These are phyloP conservation scores for Colletotrichum trifolii DNA, from an alignment of 2,329 filamentous ascomycete genomes.

Conservation along the genomic window DNA sequence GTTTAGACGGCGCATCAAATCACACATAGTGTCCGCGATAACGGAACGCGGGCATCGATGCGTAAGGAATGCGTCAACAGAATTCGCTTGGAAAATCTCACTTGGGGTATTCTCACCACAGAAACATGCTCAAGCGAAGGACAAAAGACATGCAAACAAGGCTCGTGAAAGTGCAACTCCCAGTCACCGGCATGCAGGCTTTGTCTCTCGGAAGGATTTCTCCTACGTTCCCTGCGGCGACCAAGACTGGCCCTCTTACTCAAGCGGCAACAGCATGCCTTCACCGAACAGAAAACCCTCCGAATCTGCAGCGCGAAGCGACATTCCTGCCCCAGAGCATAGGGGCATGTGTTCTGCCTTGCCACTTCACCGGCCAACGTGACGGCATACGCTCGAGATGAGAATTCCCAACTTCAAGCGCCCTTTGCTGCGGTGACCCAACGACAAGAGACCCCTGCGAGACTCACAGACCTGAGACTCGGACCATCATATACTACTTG, in stretches of 20 bases:
- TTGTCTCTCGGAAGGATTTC: constrained; percentile 5
- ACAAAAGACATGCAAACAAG: too few species aligned
- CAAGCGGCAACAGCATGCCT: constrained; percentile 5
- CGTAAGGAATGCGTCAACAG: too few species aligned
- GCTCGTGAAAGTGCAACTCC: too few species aligned
- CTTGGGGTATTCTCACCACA: too few species aligned
- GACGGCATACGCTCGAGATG: neutral
- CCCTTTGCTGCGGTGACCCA: neutral
- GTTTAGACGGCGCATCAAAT: too few species aligned
- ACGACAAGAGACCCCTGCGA: constrained; percentile 6
- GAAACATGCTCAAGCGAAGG: too few species aligned
- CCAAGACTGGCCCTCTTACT: neutral
- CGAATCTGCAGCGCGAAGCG: neutral
- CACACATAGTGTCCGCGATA: too few species aligned
- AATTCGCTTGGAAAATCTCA: too few species aligned
- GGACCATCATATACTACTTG: neutral
- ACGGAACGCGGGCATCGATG: too few species aligned
- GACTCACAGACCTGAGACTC: constrained; percentile 23
- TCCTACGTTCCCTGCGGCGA: neutral
- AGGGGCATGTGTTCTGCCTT: neutral
- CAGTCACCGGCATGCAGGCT: neutral
- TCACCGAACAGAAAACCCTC: neutral
- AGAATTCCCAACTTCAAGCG: neutral
- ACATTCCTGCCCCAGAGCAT: constrained; percentile 9
- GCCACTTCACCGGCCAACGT: neutral